Evolutionary conservation across 441 rosid species (phyloP).

Genomic region (Pelargonium myrrhifolium): DNA sequence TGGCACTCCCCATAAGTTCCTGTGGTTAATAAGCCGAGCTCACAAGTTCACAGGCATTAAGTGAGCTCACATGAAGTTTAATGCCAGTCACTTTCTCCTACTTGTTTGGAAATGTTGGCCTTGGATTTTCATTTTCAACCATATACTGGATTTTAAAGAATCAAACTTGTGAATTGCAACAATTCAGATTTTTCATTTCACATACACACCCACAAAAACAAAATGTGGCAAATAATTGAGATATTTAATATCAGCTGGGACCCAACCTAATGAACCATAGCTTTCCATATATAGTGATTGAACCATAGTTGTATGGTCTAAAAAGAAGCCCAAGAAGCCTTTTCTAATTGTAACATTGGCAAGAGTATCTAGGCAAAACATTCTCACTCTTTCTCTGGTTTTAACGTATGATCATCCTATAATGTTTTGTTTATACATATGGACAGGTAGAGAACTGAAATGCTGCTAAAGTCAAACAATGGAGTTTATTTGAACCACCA

Average conservation of each 20-base stretch:
- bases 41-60: conserved; percentile 1
- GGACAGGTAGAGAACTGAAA: conserved; percentile 54
- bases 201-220: no score
- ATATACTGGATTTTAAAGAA: neutral
- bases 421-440: neutral
- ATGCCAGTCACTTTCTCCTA: neutral
- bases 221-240: no score
- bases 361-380: conserved; percentile 49
- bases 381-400: conserved; percentile 32
- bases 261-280: no score
- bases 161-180: neutral
- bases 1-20: no score
- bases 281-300: no score
- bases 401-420: neutral
- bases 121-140: neutral
- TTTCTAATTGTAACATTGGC: conserved; percentile 57
- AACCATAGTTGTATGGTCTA: no score
- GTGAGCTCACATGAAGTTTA: conserved; percentile 3
- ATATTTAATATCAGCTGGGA: no score
- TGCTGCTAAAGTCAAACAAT: conserved; percentile 85
- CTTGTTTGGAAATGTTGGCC: neutral
- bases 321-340: conserved; percentile 30
- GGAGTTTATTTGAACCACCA: no score
- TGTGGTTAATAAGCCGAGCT: neutral
- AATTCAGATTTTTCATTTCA: no score